Evolutionary conservation across 2,329 filamentous ascomycete species (phyloP).

Genomic region (Aureobasidium sp.): DNA sequence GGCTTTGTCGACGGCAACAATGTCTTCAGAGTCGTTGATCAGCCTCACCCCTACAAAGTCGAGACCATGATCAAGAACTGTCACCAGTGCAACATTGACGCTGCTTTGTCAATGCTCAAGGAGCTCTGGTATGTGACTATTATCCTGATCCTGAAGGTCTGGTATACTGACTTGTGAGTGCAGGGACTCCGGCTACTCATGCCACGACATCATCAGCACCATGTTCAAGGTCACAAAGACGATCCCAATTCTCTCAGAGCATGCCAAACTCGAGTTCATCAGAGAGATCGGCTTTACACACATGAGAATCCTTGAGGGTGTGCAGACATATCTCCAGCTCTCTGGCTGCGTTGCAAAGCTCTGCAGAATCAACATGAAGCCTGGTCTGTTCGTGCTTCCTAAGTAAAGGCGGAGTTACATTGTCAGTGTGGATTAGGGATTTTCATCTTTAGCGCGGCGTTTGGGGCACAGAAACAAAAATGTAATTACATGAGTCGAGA

Average conservation of each 20-base stretch:
- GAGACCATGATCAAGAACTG: conserved; percentile 98
- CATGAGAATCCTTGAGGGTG: conserved; percentile 97
- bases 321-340: conserved; percentile 89
- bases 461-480: not conserved
- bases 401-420: conserved; percentile 17
- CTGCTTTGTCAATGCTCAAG: conserved; percentile 74
- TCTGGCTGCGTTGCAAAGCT: conserved; percentile 87
- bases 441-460: conserved; percentile 5
- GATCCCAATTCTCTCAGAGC: conserved; percentile 83
- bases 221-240: conserved; percentile 99
- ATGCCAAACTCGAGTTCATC: conserved; percentile 93
- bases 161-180: not conserved
- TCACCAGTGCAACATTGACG: conserved; percentile 84
- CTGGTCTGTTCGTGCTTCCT: conserved; percentile 61
- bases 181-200: conserved; percentile 84
- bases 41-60: conserved; percentile 94
- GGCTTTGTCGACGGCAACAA: conserved; percentile 97
- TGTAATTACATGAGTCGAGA: not conserved
- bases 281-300: conserved; percentile 94
- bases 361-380: conserved; percentile 95
- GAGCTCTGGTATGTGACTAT: conserved; percentile 65
- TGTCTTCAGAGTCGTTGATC: conserved; percentile 95
- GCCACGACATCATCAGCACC: conserved; percentile 96
- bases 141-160: not conserved
- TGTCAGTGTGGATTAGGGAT: not conserved